Conservation (phyloP, 1,284 basidiomycete species). For the Melanopsichium pennsylvanicum region DNA sequence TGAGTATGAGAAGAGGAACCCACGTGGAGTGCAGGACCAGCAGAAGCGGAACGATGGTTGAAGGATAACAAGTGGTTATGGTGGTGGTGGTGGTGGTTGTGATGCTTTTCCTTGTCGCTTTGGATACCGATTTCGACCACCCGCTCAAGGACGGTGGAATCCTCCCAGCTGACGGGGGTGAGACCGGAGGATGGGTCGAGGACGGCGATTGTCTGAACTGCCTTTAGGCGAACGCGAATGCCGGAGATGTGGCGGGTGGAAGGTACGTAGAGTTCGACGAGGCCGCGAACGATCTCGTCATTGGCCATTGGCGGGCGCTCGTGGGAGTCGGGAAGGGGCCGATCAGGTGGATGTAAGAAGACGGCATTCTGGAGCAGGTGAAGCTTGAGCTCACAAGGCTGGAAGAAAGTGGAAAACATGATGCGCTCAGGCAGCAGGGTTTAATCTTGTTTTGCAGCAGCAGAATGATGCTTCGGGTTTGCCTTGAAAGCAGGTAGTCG, state of each 20-base stretch:
- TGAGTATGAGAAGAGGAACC: conserved; percentile 18
- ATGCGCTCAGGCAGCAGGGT: too few relatives aligned
- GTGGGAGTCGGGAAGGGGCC: conserved; percentile 46
- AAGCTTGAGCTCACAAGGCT: conserved; percentile 61
- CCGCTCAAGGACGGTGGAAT: conserved; percentile 60
- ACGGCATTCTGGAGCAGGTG: conserved; percentile 62
- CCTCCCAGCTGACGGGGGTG: conserved; percentile 60
- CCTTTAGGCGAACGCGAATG: conserved; percentile 59
- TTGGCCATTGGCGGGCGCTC: conserved; percentile 58
- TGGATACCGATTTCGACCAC: conserved; percentile 61
- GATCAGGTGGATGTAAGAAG: conserved; percentile 61
- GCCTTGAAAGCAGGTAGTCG: too few relatives aligned
- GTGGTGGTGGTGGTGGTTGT: conserved; percentile 12
- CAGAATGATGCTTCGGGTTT: too few relatives aligned
- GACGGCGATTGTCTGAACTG: conserved; percentile 61
- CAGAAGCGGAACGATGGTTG: conserved; percentile 30
- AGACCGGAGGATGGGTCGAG: conserved; percentile 53
- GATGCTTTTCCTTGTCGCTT: conserved; percentile 38
- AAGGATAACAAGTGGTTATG: conserved; percentile 22
- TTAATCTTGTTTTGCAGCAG: too few relatives aligned
- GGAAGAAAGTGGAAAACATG: conserved; percentile 61
- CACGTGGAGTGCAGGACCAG: conserved; percentile 11
- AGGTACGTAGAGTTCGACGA: conserved; percentile 63
- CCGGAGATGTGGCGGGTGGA: conserved; percentile 59
- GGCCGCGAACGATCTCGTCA: conserved; percentile 62